Conservation (phyloP, 2,329 filamentous ascomycete genomes). For the Aureobasidium melanogenum region DNA sequence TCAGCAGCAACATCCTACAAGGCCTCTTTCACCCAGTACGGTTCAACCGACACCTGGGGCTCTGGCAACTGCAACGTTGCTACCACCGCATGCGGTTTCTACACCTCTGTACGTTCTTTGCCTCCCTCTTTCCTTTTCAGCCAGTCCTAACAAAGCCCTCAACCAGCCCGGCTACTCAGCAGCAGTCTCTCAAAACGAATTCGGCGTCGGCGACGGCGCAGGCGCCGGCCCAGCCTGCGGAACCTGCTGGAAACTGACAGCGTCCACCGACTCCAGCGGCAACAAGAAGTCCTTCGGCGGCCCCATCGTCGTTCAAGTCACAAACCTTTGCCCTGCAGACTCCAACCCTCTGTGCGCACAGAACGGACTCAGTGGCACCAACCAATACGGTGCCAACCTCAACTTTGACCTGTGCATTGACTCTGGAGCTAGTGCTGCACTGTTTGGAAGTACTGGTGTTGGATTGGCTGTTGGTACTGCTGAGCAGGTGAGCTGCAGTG, state of each 20-base stretch:
- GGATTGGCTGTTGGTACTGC: conserved; percentile 27
- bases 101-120: conserved; percentile 17
- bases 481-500: conserved; percentile 22
- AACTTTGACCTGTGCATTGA: conserved; percentile 36
- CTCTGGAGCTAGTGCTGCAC: conserved; percentile 27
- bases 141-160: not conserved
- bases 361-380: conserved; percentile 24
- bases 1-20: conserved; percentile 14
- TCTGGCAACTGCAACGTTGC: conserved; percentile 29
- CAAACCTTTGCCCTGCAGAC: conserved; percentile 32
- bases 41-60: conserved; percentile 25
- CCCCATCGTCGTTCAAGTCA: conserved; percentile 31
- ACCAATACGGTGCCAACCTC: conserved; percentile 32
- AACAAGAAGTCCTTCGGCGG: conserved; percentile 15
- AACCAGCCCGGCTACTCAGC: conserved; percentile 26
- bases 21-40: conserved; percentile 30
- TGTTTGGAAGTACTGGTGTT: conserved; percentile 27
- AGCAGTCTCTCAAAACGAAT: conserved; percentile 31
- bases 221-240: conserved; percentile 33
- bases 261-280: conserved; percentile 26
- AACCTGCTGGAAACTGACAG: conserved; percentile 31
- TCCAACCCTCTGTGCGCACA: conserved; percentile 32
- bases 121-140: not conserved
- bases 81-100: conserved; percentile 31
- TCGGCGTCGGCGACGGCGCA: conserved; percentile 28